phyloP scores from a whole-genome alignment of 768 basidiomycete genomes.

The Lactarius pseudohatsudake region DNA sequence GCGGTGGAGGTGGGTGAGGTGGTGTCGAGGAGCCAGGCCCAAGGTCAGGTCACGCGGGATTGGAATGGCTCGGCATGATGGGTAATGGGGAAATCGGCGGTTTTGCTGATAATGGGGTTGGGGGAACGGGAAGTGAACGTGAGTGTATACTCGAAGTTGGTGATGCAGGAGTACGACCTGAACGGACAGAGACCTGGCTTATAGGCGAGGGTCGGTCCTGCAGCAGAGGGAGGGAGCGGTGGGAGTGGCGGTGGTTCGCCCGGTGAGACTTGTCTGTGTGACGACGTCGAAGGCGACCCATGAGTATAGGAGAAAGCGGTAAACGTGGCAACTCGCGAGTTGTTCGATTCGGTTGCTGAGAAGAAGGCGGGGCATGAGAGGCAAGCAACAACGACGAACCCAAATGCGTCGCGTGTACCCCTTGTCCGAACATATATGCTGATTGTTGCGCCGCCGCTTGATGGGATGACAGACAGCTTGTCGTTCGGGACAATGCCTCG shows the following conservation, averaged over 20 bases:
- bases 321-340: slow-evolving; percentile 11
- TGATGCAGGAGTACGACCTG: background rate
- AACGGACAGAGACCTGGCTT: background rate
- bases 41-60: background rate
- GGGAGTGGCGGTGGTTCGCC: slow-evolving; percentile 8
- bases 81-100: background rate
- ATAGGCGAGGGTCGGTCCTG: background rate
- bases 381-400: background rate
- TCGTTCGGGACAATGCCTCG: no score
- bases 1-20: background rate
- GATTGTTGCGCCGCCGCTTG: slow-evolving; percentile 6
- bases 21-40: background rate
- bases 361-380: background rate
- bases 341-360: background rate
- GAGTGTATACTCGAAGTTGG: slow-evolving; percentile 16
- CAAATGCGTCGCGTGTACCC: no score
- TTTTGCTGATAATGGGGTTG: slow-evolving; percentile 11
- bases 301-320: slow-evolving; percentile 1
- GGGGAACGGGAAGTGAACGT: slow-evolving; percentile 17
- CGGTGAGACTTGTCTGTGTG: background rate
- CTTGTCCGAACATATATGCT: background rate
- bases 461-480: no score
- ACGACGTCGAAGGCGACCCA: background rate
- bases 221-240: slow-evolving; percentile 5
- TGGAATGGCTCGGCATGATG: background rate